Base-by-base conservation (phyloP, 1,139 yeast species). In the Candida frijolesensis region DNA sequence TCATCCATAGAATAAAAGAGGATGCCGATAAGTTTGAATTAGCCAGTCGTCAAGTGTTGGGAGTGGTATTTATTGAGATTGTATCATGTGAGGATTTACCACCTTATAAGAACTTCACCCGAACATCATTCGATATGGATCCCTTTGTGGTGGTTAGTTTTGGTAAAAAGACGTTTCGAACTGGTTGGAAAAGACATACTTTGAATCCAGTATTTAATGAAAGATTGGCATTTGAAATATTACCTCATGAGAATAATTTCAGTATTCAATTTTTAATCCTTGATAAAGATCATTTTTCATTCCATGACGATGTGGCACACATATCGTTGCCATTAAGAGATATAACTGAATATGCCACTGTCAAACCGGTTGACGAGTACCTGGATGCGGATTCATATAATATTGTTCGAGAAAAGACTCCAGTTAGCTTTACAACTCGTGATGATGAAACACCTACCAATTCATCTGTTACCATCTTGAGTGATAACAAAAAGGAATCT, bases 131-230 rank as follows among this genome's bases (percentile, higher is more conserved):
- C 61, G 97, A 91, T 65, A 89, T 94, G 96, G 99, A 94, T 62
- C 98, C 99, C 0, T 94, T 92, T 69, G 96, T 92, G 5, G 94
- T 92, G 15, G 85, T 89, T 0, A 85, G 97, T 0, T 90, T 92
- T 66, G 97, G 97, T 11, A 87, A 89, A 61, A 87, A 87, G 56
- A 90, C 95, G 0, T 92, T 84, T 65, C 80, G 96, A 57, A 91
- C 97, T 0, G 86, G 94, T 22, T 87, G 91, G 84, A 82, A 85
- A 59, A 81, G 90, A 29, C 98, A 92, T 63, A 87, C 89, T 1
- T 68, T 90, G 48, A 87, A 86, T 52, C 99, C 99, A 0, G 78
- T 85, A 0, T 94, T 84, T 65, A 85, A 89, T 62, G 96, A 92
- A 66, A 72, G 87, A 57, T 70, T 92, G 40, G 85, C 94, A 2